Evolutionary conservation across 2,329 filamentous ascomycete species (phyloP).

Genomic region (Diaporthe amygdali): DNA sequence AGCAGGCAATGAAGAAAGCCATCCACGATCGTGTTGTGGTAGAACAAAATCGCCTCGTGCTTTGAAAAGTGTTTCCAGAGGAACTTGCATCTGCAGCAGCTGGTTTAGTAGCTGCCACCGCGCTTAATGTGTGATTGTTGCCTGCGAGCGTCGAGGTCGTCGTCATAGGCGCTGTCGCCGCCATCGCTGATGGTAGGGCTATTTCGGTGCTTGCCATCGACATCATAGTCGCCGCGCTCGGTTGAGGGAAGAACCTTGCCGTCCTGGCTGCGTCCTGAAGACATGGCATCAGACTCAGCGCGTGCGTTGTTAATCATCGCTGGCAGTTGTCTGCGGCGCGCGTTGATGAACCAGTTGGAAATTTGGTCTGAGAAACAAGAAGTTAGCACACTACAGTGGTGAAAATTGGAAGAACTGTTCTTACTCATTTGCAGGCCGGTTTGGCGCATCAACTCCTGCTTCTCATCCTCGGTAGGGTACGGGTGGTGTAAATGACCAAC

Average conservation of each 20-base stretch:
- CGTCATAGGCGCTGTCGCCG: conserved; percentile 50
- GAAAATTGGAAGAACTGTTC: conserved; percentile 32
- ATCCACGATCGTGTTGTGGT: neutral
- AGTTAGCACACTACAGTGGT: conserved; percentile 21
- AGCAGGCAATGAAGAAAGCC: neutral
- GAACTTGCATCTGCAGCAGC: neutral
- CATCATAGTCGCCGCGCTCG: conserved; percentile 45
- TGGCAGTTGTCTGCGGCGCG: conserved; percentile 69
- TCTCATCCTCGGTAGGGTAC: conserved; percentile 88
- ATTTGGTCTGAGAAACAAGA: conserved; percentile 62
- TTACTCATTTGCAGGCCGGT: conserved; percentile 81
- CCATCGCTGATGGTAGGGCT: conserved; percentile 51
- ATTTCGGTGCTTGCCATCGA: conserved; percentile 37
- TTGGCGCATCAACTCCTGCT: conserved; percentile 77
- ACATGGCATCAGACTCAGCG: conserved; percentile 56
- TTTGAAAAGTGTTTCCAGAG: neutral
- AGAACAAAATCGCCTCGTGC: too few relatives aligned
- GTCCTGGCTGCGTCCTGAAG: conserved; percentile 38
- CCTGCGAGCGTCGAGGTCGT: conserved; percentile 43
- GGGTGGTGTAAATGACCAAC: conserved; percentile 77
- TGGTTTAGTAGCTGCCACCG: conserved; percentile 40
- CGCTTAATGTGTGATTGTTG: conserved; percentile 46
- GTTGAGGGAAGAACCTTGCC: conserved; percentile 44
- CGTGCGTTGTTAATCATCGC: conserved; percentile 62
- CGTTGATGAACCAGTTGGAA: conserved; percentile 84